Evolutionary conservation across 805 yeast genomes (phyloP), one percentile per base, ranked within the genome.

Genomic region (Candida parachauliodes): DNA sequence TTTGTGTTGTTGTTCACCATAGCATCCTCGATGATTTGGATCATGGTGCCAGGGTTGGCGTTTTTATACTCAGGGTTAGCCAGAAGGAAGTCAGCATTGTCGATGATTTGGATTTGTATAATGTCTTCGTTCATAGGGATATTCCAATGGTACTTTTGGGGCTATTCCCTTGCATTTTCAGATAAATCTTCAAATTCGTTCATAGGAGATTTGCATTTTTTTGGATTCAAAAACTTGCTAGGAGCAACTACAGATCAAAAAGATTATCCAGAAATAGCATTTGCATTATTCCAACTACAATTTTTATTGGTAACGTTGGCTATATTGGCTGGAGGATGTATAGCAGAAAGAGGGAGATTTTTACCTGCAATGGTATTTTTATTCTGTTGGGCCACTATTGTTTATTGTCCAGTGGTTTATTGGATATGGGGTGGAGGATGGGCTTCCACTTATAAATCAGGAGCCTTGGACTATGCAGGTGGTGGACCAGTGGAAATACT

Each of bases 371-470:
- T 87, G 73, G 74, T 91, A 5, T 86, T 91, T 54, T 55, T 83
- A 17, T 91, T 93, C 57, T 57, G 82, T 37, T 91, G 96, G 94
- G 81, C 91, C 9, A 91, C 98, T 2, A 52, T 87, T 4, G 97
- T 89, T 10, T 91, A 91, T 63, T 84, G 94, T 57, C 98, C 98
- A 0, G 75, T 91, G n/a, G 91, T 91, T 5, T 87, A 80, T 62
- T 89, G 98, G 97, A 79, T 86, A 39, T 91, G 98, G 98, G 83
- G 88, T 40, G 81, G 81, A 32, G 98, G 98, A 27, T 91, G 98
- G 98, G 96, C 96, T 25, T 74, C 73, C 48, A 34, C 44, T 11
- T 68, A 59, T 59, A 71, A 79, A 49, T 91, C 95, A 80, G 96
- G 95, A 5, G 98, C 82, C 1, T 69, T 91, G 36, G 98, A 91